Conservation (phyloP, 2,329 filamentous ascomycete genomes). For the Cadophora gregata region DNA sequence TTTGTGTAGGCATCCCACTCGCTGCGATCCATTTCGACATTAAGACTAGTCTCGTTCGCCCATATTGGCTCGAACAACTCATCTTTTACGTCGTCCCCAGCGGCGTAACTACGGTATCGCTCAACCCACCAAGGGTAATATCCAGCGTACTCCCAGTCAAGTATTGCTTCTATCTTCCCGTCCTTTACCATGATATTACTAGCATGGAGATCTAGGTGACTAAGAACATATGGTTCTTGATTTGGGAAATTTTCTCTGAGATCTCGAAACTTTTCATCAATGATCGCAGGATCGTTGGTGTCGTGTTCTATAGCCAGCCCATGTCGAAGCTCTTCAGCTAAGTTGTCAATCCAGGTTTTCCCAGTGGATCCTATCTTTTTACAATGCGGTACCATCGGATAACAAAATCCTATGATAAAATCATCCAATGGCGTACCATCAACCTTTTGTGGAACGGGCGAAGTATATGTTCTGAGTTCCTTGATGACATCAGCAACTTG, state of each 20-base stretch:
- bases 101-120: conserved; percentile 14
- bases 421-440: conserved; percentile 25
- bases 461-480: conserved; percentile 25
- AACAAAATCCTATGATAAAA: conserved; percentile 20
- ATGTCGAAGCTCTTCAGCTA: conserved; percentile 25
- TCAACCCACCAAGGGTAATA: conserved; percentile 52
- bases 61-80: conserved; percentile 22
- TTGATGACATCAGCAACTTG: conserved; percentile 24
- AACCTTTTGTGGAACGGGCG: conserved; percentile 24
- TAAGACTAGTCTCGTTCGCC: background rate
- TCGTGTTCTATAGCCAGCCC: conserved; percentile 23
- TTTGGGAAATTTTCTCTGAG: conserved; percentile 28
- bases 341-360: conserved; percentile 29
- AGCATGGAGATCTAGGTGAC: conserved; percentile 47
- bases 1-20: conserved; percentile 1
- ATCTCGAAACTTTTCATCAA: conserved; percentile 26
- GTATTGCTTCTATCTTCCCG: conserved; percentile 46
- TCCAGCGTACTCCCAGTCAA: conserved; percentile 49
- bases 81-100: background rate
- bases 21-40: conserved; percentile 9
- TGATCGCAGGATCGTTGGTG: conserved; percentile 23
- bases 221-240: conserved; percentile 46
- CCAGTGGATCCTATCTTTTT: conserved; percentile 27
- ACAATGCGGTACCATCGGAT: conserved; percentile 20
- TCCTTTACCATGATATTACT: conserved; percentile 49